Base-by-base conservation (phyloP, 1,139 yeast genomes). In the Lodderomyces margitis region DNA sequence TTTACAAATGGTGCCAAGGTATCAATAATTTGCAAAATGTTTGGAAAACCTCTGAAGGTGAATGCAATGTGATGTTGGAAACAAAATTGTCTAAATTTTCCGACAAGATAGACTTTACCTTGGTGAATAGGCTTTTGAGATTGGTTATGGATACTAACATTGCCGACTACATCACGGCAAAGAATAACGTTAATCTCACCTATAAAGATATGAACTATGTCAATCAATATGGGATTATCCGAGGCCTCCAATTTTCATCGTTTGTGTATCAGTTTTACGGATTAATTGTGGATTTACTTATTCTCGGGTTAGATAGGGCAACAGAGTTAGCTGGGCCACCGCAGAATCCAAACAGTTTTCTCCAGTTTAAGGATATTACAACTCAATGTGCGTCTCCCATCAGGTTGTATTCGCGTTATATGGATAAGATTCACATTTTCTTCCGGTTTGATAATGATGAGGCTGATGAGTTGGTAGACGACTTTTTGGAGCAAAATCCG, bases 1-100 rank as follows among this genome's bases (percentile, higher is more conserved):
- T 87, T 0, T 91, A 92, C 64, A 92, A 91, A 57, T 92, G 97
- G 96, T 82, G 91, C 53, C 96, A 87, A 55, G 96, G 96, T n/a
- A 74, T 92, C 43, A 92, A 89, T 57, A 88, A 89, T 52, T 62
- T 89, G 40, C 66, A 77, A 7, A 71, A 80, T 34, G 85, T 91
- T 1, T 92, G 98, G 98, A 80, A 82, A 39, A 78, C 83, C 1
- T 61, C 75, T 0, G 69, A 79, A 30, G 96, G 95, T 1, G 85
- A 87, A 56, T 75, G 86, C 38, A 81, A 84, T 50, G 97, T 91
- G n/a, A 74, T 92, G 81, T 50, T 92, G 15, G 94, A 91, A 57
- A 79, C 95, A 0, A 70, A 80, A 0, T 64, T 94, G 46, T 73
- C 73, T 47, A 83, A 84, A 50, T 59, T 92, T 50, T 75, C 92